phyloP scores from a whole-genome alignment of 202 grass and related monocot species.

The Bolboschoenoplectus hybrid region DNA sequence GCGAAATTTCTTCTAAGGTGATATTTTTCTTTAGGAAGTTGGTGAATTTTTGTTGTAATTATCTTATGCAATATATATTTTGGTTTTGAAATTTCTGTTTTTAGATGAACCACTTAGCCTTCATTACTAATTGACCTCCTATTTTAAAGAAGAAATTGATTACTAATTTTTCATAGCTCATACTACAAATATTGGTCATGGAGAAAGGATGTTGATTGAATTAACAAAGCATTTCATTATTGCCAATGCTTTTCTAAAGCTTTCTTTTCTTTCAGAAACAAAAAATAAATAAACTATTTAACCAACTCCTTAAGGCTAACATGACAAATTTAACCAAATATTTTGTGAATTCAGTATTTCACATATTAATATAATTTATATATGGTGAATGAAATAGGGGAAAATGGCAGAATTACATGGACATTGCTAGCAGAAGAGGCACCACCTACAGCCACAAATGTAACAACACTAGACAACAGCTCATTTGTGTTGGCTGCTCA shows the following conservation, averaged over 20 bases:
- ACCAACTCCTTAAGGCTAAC: background rate
- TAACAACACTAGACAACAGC: constrained; percentile 36
- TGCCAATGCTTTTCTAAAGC: background rate
- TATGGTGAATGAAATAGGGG: constrained; percentile 34
- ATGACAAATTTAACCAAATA: background rate
- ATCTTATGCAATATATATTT: constrained; percentile 1
- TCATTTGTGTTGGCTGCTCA: constrained; percentile 58
- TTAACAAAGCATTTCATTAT: background rate
- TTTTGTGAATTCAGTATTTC: background rate
- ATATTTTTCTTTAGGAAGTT: background rate
- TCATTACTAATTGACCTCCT: background rate
- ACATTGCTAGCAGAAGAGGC: constrained; percentile 51
- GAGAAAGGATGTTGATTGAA: background rate
- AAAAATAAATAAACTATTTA: background rate
- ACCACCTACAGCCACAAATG: constrained; percentile 26
- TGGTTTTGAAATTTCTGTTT: background rate
- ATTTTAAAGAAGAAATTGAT: background rate
- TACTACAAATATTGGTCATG: background rate
- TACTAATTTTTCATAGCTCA: background rate
- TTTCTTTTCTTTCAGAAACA: background rate
- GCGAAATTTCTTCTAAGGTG: background rate
- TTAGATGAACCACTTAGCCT: background rate
- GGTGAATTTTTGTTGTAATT: background rate
- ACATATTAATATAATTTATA: background rate
- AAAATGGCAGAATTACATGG: constrained; percentile 35